Conservation (phyloP, 75 land plant genomes). For the Picea sitchensis region DNA sequence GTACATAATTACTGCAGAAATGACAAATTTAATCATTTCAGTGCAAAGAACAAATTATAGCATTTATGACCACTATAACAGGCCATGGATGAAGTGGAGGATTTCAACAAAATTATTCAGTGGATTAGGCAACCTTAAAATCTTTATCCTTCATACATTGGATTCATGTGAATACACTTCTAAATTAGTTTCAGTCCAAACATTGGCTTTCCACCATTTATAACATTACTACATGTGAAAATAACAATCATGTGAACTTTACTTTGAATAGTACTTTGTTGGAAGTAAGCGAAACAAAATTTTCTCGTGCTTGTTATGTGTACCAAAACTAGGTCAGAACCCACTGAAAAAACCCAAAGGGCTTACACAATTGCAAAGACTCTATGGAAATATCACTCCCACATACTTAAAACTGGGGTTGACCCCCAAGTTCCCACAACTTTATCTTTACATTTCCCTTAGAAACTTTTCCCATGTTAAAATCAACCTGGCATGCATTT, state of each 20-base stretch:
- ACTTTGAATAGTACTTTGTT: neutral
- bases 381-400: constrained; percentile 94
- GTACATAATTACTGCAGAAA: too few species aligned
- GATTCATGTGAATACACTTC: neutral
- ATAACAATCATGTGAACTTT: neutral
- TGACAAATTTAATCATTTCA: too few species aligned
- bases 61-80: neutral
- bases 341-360: too few species aligned
- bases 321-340: neutral
- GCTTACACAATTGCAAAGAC: constrained; percentile 97
- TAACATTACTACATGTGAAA: neutral
- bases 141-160: neutral
- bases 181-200: neutral
- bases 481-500: constrained; percentile 73
- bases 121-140: neutral
- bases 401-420: constrained; percentile 97
- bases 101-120: neutral
- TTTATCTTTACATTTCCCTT: constrained; percentile 97
- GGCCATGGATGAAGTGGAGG: neutral
- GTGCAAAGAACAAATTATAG: too few species aligned
- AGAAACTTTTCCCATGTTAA: constrained; percentile 91
- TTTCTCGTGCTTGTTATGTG: neutral
- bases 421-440: constrained; percentile 98
- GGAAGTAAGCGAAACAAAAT: neutral
- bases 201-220: neutral